phyloP scores from a whole-genome alignment of 2,329 filamentous ascomycete genomes.

The Kalmusia sp. region DNA sequence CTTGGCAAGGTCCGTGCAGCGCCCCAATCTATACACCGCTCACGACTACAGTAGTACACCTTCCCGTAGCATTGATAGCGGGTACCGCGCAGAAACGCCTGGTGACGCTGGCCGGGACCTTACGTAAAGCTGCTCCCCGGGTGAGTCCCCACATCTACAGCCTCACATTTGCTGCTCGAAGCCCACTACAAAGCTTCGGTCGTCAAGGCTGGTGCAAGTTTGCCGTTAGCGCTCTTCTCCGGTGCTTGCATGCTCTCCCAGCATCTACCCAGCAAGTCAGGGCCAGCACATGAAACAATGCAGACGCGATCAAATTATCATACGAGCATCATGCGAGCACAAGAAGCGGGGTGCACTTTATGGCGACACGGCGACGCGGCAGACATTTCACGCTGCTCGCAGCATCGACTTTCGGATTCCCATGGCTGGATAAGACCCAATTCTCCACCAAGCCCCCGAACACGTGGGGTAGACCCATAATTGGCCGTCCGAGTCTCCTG shows the following conservation, averaged over 20 bases:
- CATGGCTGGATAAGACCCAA: neutral
- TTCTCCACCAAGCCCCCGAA: constrained; percentile 6
- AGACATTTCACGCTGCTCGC: no score
- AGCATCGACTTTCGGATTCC: constrained; percentile 4
- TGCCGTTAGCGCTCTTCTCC: constrained; percentile 3
- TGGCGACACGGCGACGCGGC: neutral
- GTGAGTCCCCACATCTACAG: neutral
- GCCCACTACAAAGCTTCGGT: no score
- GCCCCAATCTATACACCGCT: constrained; percentile 20
- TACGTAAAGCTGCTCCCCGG: neutral
- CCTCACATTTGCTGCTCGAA: neutral
- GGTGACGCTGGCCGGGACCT: neutral
- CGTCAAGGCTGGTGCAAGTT: no score
- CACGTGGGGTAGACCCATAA: constrained; percentile 9
- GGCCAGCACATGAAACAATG: neutral
- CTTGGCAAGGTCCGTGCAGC: constrained; percentile 5
- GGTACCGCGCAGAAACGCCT: constrained; percentile 7
- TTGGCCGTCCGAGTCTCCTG: neutral
- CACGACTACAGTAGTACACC: constrained; percentile 17
- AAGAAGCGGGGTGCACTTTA: neutral
- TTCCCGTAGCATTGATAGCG: constrained; percentile 17
- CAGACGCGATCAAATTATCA: neutral
- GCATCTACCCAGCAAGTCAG: constrained; percentile 3
- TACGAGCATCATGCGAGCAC: neutral
- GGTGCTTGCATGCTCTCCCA: neutral